These are phyloP conservation scores for Pestalotiopsis sp. DNA, from an alignment of 2,329 filamentous ascomycete genomes.

Conservation along the genomic window DNA sequence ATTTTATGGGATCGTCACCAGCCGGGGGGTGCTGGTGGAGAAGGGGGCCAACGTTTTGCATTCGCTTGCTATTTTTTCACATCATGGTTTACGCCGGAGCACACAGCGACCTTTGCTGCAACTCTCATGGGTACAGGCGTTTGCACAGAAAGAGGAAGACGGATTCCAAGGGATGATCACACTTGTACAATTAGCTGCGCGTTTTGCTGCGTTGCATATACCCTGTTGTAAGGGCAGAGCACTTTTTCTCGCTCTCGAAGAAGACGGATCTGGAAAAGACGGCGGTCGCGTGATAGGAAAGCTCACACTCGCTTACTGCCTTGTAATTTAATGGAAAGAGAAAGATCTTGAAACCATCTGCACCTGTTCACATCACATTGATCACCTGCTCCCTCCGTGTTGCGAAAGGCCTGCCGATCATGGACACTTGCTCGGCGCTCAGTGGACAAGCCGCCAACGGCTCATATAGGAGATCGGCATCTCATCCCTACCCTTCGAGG, in stretches of 20 bases:
- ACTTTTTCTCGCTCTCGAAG: constrained; percentile 9
- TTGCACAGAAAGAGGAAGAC: constrained; percentile 13
- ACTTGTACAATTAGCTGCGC: constrained; percentile 17
- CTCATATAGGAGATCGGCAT: constrained; percentile 8
- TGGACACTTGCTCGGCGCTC: neutral
- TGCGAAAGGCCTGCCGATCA: neutral
- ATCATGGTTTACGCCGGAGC: neutral
- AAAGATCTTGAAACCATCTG: constrained; percentile 7
- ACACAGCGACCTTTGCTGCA: neutral
- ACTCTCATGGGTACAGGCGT: neutral
- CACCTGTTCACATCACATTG: neutral
- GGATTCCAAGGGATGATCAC: neutral
- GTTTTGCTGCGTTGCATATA: constrained; percentile 16
- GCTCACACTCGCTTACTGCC: constrained; percentile 19
- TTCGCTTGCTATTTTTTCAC: constrained; percentile 11
- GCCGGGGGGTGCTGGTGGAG: constrained; percentile 10
- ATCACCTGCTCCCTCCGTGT: neutral
- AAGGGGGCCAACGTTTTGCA: constrained; percentile 5
- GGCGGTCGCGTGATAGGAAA: constrained; percentile 14
- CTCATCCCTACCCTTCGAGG: constrained; percentile 2
- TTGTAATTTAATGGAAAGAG: constrained; percentile 18
- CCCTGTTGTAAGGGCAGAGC: constrained; percentile 15
- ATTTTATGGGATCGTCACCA: neutral
- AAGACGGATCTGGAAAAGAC: constrained; percentile 2
- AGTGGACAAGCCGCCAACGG: neutral